A percentile compares a stretch with the other conserved stretches of the same genome.
These are phyloP conservation scores for Trichoderma brevicompactum DNA, from an alignment of 2,329 filamentous ascomycete genomes.

Conservation along the genomic window DNA sequence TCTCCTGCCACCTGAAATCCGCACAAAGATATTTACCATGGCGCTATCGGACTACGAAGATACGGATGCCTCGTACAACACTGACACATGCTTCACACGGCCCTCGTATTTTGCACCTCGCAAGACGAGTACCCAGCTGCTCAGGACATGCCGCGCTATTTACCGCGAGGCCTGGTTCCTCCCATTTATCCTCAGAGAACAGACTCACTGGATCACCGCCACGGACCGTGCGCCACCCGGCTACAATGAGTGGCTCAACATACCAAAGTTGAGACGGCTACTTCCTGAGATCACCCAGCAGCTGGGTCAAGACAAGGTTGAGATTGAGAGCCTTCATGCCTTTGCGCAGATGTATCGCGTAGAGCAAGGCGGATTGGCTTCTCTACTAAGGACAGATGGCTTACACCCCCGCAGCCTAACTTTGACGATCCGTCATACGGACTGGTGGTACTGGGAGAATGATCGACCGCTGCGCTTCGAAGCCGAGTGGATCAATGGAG, in stretches of 20 bases:
- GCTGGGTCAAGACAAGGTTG: conserved; percentile 33
- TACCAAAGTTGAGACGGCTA: background rate
- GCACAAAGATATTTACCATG: conserved; percentile 51
- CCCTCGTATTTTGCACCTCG: conserved; percentile 48
- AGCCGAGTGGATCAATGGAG: conserved; percentile 43
- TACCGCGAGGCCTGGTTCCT: conserved; percentile 51
- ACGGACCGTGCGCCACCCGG: conserved; percentile 40
- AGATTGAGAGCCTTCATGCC: conserved; percentile 43
- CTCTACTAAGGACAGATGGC: conserved; percentile 36
- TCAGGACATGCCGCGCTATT: conserved; percentile 49
- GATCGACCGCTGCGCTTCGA: conserved; percentile 44
- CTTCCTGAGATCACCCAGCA: conserved; percentile 32
- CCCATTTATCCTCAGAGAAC: conserved; percentile 46
- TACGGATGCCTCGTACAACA: conserved; percentile 36
- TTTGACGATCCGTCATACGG: conserved; percentile 54
- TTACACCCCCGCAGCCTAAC: conserved; percentile 46
- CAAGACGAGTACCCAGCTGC: conserved; percentile 44
- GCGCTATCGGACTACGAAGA: conserved; percentile 47
- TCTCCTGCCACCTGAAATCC: conserved; percentile 53
- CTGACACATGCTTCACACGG: conserved; percentile 45
- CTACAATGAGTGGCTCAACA: conserved; percentile 13
- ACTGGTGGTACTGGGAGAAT: conserved; percentile 53
- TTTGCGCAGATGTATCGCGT: conserved; percentile 51
- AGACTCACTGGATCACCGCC: conserved; percentile 45
- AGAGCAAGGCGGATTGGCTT: conserved; percentile 38